Conservation (phyloP, 371 early-diverging fungal species). For the Rhizopus stolonifer region DNA sequence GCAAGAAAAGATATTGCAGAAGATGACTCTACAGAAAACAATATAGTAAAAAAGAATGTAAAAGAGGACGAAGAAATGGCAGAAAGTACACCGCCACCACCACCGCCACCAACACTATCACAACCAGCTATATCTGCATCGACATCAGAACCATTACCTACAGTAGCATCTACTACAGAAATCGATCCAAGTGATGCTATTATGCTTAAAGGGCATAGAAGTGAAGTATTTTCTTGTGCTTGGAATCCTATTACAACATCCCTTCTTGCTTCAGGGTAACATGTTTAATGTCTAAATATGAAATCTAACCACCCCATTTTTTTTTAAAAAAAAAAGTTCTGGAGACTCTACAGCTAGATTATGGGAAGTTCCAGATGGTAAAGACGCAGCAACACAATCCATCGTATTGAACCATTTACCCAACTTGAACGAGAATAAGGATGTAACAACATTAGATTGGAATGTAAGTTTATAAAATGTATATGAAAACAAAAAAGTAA, state of each 20-base stretch:
- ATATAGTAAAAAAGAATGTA: constrained; percentile 10
- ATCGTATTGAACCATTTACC: constrained; percentile 62
- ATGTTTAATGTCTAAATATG: not conserved
- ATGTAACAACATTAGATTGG: constrained; percentile 92
- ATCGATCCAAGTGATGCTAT: constrained; percentile 35
- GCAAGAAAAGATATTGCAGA: constrained; percentile 13
- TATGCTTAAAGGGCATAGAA: constrained; percentile 66
- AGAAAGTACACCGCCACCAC: constrained; percentile 1
- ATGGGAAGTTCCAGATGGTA: constrained; percentile 66
- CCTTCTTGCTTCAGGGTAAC: constrained; percentile 81
- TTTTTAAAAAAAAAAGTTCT: constrained; percentile 44
- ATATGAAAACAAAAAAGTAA: constrained; percentile 1
- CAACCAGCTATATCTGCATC: no score
- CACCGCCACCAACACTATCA: not conserved
- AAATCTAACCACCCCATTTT: no score
- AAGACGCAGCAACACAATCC: constrained; percentile 35
- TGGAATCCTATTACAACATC: constrained; percentile 79
- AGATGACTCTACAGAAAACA: not conserved
- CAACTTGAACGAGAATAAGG: constrained; percentile 51
- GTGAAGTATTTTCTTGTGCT: constrained; percentile 77
- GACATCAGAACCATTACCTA: no score
- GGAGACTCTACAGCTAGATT: constrained; percentile 87
- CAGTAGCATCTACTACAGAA: not conserved
- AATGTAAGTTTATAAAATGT: constrained; percentile 58
- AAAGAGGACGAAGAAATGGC: constrained; percentile 14